Evolutionary conservation across 768 basidiomycete species (phyloP), one percentile per base, ranked within the genome.

Genomic region (Rhodotorula kratochvilovae): DNA sequence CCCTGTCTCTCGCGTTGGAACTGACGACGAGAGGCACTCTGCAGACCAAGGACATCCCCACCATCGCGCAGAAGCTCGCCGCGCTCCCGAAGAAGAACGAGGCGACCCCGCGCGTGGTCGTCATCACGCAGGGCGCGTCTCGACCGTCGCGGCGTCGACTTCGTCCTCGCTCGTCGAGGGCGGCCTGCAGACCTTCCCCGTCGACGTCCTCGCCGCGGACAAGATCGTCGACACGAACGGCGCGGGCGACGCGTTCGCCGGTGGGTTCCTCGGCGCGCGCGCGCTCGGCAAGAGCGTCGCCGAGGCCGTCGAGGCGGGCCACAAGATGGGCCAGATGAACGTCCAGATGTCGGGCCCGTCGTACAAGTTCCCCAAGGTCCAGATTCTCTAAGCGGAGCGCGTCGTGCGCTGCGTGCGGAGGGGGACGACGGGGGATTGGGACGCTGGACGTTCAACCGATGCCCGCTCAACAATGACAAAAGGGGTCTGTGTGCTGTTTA

Each of bases 171-270:
- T 85, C 46, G 86, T 87, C 69, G 85, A 87, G 29, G 54, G 62
- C 31, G 53, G 27, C 56, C 6, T 25, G n/a, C 80, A 81, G 81
- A 77, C 82, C 25, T 89, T 83, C 80, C 67, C 82, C 7, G 91
- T 95, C 61, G 79, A 82, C 63, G 82, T 84, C 50, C 82, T 95
- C 68, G 76, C 78, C 57, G 84, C 85, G 64, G 84, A 83, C 51
- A 77, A 88, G 80, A 93, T 96, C 75, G 89, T 96, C 68, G 96
- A 99, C 80, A 98, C 96, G 59, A 99, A 99, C 81, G 96, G 91
- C 62, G 96, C 96, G 31, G 96, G 96, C 54, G 95, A 99, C 80
- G 92, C 91, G 54, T 98, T 99, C 77, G 92, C 93, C 35, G 96
- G 95, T 68, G 96, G 91, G 50, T 94, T 98, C 85, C 81, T 97